Evolutionary conservation across 2,329 filamentous ascomycete species (phyloP).

Genomic region (Colletotrichum incanum): DNA sequence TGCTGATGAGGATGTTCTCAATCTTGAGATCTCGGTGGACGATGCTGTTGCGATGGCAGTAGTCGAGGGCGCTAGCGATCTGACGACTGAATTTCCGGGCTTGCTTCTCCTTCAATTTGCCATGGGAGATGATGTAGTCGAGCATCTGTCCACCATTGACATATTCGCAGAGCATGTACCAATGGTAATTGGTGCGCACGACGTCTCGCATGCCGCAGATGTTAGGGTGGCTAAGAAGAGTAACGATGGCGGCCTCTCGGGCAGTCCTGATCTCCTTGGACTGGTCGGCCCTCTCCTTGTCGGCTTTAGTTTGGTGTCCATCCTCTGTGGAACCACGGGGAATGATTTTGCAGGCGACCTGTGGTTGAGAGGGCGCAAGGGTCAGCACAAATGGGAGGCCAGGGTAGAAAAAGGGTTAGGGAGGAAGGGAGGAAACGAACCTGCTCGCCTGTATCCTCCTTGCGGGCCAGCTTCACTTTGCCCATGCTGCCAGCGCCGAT

Average conservation of each 20-base stretch:
- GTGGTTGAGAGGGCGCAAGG: conserved; percentile 19
- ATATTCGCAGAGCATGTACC: conserved; percentile 99
- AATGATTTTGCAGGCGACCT: conserved; percentile 98
- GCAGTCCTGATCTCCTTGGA: conserved; percentile 97
- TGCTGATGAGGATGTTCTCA: conserved; percentile 99
- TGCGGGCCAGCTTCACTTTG: conserved; percentile 96
- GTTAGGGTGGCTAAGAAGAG: conserved; percentile 92
- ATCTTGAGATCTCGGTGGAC: conserved; percentile 98
- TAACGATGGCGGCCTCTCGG: conserved; percentile 96
- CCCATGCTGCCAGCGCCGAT: conserved; percentile 99
- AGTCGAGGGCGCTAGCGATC: conserved; percentile 96
- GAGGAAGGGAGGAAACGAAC: conserved; percentile 64
- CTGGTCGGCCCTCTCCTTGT: conserved; percentile 92
- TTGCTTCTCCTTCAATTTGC: conserved; percentile 97
- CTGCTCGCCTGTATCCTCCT: conserved; percentile 92
- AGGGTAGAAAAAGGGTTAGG: neutral
- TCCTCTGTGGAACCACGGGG: conserved; percentile 92
- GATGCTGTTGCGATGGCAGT: conserved; percentile 98
- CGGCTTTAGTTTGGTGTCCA: conserved; percentile 77
- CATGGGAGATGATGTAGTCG: conserved; percentile 99
- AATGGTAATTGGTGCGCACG: conserved; percentile 95
- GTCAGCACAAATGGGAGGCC: conserved; percentile 10
- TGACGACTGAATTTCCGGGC: conserved; percentile 97
- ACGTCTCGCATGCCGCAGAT: conserved; percentile 97
- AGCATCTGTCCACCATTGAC: conserved; percentile 99